A percentile compares a stretch with the other conserved stretches of the same genome.
Conservation (phyloP, 257 asterid species). For the Solanum acaule region DNA sequence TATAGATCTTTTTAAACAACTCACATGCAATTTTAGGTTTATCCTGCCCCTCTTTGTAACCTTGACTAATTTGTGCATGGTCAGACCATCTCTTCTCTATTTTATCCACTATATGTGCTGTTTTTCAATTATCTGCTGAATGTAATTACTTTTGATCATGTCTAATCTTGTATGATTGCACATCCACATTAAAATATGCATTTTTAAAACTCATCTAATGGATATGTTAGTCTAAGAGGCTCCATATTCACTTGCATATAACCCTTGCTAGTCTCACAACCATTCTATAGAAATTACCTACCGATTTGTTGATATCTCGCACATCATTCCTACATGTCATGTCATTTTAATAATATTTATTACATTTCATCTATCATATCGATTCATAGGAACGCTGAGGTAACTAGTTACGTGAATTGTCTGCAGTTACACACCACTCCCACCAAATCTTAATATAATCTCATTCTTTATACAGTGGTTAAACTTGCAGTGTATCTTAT, state of each 20-base stretch:
- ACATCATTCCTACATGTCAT: background rate
- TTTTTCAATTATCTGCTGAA: background rate
- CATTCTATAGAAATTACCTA: background rate
- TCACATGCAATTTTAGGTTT: background rate
- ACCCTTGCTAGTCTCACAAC: background rate
- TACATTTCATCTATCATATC: background rate
- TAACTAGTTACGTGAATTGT: background rate
- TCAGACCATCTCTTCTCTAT: background rate
- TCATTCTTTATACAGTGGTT: background rate
- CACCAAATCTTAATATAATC: background rate
- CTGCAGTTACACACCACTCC: background rate
- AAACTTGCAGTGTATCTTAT: background rate
- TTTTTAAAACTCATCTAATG: background rate
- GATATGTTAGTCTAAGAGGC: background rate
- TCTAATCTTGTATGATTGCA: background rate
- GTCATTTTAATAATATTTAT: background rate
- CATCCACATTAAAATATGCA: background rate
- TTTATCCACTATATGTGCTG: background rate
- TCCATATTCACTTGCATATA: background rate
- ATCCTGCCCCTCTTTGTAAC: background rate
- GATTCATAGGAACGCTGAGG: background rate
- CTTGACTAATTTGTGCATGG: background rate
- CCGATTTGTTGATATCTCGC: background rate
- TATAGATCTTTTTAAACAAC: background rate
- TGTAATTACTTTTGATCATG: background rate